Evolutionary conservation across 2,329 filamentous ascomycete genomes (phyloP).

Genomic region (Microsporum ferrugineum): DNA sequence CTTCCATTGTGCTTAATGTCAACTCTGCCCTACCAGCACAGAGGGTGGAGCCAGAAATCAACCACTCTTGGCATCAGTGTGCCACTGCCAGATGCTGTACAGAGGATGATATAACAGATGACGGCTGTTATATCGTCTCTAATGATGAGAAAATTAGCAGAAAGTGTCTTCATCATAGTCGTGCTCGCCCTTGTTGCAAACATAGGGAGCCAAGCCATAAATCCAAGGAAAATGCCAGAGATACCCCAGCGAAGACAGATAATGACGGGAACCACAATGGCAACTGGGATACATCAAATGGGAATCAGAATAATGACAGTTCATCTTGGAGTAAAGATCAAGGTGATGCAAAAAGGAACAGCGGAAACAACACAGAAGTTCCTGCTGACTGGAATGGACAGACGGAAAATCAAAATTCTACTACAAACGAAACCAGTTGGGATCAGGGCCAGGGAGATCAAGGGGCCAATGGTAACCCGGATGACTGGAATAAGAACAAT

Average conservation of each 20-base stretch:
- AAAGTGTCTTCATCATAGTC: background rate
- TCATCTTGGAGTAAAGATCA: background rate
- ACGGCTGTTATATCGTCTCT: slow-evolving; percentile 15
- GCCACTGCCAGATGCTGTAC: background rate
- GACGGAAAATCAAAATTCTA: background rate
- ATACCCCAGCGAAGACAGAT: background rate
- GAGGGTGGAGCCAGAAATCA: background rate
- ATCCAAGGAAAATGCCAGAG: background rate
- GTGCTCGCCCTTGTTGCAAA: background rate
- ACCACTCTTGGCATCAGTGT: background rate
- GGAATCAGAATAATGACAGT: background rate
- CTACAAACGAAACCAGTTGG: background rate
- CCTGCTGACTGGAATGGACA: background rate
- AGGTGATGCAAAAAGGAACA: background rate
- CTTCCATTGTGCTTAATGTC: slow-evolving; percentile 15
- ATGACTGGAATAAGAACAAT: background rate
- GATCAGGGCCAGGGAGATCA: background rate
- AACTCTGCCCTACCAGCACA: slow-evolving; percentile 3
- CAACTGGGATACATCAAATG: background rate
- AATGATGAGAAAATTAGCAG: slow-evolving; percentile 11
- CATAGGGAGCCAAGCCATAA: background rate
- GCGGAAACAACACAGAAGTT: background rate
- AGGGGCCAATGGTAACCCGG: background rate
- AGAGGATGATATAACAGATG: background rate
- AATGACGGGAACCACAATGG: background rate